Base-by-base conservation (phyloP, 2,329 filamentous ascomycete species). In the Clarireedia hainanense region DNA sequence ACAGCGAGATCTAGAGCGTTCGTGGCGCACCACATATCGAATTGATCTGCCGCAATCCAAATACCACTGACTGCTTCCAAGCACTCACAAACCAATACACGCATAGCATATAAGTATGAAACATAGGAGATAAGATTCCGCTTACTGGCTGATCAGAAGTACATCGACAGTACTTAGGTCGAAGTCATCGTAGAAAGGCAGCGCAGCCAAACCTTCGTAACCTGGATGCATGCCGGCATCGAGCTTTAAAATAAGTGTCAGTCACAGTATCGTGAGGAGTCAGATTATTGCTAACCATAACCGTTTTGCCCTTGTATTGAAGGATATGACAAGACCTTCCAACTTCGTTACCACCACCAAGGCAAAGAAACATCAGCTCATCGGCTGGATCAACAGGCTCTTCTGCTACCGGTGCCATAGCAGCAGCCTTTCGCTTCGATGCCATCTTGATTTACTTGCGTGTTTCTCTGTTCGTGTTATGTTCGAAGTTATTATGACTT, bases 121-220 rank as follows among this genome's bases (percentile, higher is more conserved):
- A 55, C 40, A 15, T 43, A 52, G n/a, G 27, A 50, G 56, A 57
- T 58, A 36, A 58, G 61, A 49, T 61, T 39, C 60, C 67, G 85
- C 91, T 88, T 95, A 97, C 94, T 99, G 94, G 84, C 91, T 97
- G 68, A 99, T 96, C 63, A 99, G 79, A 54, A 99, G 87, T 66
- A 99, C 88, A 71, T 99, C 94, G 63, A 99, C 91, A 1, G 90
- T 96, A 74, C 92, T 96, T 20, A 99, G 79, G 69, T 99, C 94
- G 72, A 97, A 99, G 68, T 97, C 91, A 71, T 99, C 94, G 73
- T 96, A 99, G 75, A 96, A 99, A 0, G 94, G 94, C 50, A 99
- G 83, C 9, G 89, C 88, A 2, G 91, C 89, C 58, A 97, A 84
- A 39, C 94, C 94, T 68, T 97, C 91, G 71, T 96, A 96, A 7